phyloP scores from a whole-genome alignment of 148 eudicot genomes.

The Rhododendron kiyosumense region DNA sequence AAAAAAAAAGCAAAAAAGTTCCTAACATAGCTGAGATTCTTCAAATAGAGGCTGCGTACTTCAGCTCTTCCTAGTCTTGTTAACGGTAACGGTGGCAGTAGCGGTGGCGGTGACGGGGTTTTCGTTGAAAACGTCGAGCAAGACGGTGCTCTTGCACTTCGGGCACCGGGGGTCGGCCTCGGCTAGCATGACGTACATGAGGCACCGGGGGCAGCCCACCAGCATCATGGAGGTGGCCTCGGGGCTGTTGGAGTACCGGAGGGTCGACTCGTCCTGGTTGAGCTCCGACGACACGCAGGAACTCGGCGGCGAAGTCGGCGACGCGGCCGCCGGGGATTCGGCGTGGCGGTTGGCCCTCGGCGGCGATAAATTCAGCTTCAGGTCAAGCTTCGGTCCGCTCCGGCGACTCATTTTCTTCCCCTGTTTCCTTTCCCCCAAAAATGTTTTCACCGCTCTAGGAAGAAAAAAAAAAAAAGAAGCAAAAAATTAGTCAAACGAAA shows the following conservation, averaged over 20 bases:
- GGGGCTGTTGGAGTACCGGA: slow-evolving; percentile 30
- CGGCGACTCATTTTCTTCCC: slow-evolving; percentile 29
- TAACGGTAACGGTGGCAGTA: slow-evolving; percentile 13
- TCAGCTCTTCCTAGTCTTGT: slow-evolving; percentile 32
- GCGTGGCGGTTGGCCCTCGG: slow-evolving; percentile 25
- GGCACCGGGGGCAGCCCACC: slow-evolving; percentile 70
- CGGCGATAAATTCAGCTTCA: slow-evolving; percentile 63
- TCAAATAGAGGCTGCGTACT: neutral
- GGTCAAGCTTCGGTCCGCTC: slow-evolving; percentile 47
- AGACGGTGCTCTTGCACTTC: slow-evolving; percentile 64
- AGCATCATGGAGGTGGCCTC: slow-evolving; percentile 59
- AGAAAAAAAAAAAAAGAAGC: neutral
- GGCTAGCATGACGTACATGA: slow-evolving; percentile 68
- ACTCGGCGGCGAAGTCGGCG: slow-evolving; percentile 50
- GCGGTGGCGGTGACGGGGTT: neutral
- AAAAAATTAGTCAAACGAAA: neutral
- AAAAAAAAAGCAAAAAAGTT: neutral
- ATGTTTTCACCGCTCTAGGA: neutral
- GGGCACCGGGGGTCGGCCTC: slow-evolving; percentile 69
- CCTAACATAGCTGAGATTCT: neutral
- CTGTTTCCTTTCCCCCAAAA: neutral
- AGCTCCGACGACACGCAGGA: slow-evolving; percentile 63
- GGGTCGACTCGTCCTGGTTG: slow-evolving; percentile 11
- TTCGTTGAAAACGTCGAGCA: slow-evolving; percentile 50
- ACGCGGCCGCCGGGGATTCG: slow-evolving; percentile 30